Base-by-base conservation (phyloP, 352 stramenopile genomes). In the Pythium oligandrum region DNA sequence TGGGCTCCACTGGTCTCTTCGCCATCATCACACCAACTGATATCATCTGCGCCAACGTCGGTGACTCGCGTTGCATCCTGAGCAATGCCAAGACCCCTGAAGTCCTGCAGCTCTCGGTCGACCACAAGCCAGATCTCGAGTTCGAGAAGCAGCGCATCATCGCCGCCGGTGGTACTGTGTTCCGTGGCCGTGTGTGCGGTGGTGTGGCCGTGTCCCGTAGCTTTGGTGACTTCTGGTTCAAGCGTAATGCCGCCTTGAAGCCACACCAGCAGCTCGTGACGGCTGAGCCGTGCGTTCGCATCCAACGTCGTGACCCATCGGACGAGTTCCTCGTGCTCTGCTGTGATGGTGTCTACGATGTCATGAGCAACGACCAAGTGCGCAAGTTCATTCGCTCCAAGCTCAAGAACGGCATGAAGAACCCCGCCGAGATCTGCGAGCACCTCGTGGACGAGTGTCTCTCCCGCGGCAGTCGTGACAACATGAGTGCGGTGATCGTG, bases 341-440 rank as follows among this genome's bases (percentile, higher is more conserved):
- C 44, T 98, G 90, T 57, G 93, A 98, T 57, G 93, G 93, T 52
- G 92, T 98, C 52, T 98, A 90, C 70, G 93, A 98, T 57, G 93
- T 98, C 35, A 97, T 98, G 86, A 93, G 74, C 61, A 96, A 97
- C 64, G 85, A 98, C 64, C 87, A 98, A 69, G 70, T 93, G 50
- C 82, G 91, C 44, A 90, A 95, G 62, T 97, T 97, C 53, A 85
- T 97, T 30, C 78, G 81, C 4, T 63, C 61, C 59, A 90, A 91
- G 61, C 66, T 92, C 48, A 87, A 87, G 53, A 74, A 55, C 43
- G 70, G 58, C 45, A 52, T 57, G 1, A 77, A 71, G 51, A 77
- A 70, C 54, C 70, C 82, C 1, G 78, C 88, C 49, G 69, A 78
- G 3, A 88, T 92, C 48, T 77, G 78, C 34, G 83, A 95, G 55